A percentile compares a stretch with the other conserved stretches of the same genome.
phyloP scores from a whole-genome alignment of 441 rosid genomes.

The Adansonia rubrostipa region DNA sequence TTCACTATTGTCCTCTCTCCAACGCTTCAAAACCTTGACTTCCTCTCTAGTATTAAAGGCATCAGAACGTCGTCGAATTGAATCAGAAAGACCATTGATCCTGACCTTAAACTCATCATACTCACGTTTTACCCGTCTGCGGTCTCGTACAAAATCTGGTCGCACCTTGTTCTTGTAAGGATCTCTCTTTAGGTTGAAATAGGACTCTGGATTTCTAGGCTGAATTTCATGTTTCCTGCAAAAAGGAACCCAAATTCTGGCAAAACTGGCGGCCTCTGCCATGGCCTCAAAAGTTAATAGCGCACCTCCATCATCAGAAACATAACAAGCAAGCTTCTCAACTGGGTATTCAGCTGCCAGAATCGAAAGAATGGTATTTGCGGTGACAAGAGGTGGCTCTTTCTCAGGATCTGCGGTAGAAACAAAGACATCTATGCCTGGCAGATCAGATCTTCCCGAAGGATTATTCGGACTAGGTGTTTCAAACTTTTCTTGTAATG shows the following conservation, averaged over 20 bases:
- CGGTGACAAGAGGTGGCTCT: constrained; percentile 76
- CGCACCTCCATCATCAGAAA: constrained; percentile 78
- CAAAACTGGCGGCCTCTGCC: constrained; percentile 85
- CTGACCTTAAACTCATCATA: constrained; percentile 77
- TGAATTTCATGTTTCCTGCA: constrained; percentile 66
- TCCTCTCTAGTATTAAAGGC: constrained; percentile 68
- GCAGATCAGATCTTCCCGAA: constrained; percentile 67
- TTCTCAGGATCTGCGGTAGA: constrained; percentile 80
- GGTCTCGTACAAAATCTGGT: constrained; percentile 67
- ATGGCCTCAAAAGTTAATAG: constrained; percentile 78
- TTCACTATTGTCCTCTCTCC: constrained; percentile 49
- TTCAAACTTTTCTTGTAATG: constrained; percentile 62
- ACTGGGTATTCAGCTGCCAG: constrained; percentile 65
- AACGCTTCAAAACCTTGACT: constrained; percentile 57
- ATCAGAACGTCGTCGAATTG: constrained; percentile 68
- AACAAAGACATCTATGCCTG: constrained; percentile 69
- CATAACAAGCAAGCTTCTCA: constrained; percentile 68
- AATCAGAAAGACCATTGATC: constrained; percentile 62
- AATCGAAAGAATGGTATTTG: constrained; percentile 73
- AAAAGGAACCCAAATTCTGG: constrained; percentile 73
- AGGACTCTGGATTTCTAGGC: constrained; percentile 76
- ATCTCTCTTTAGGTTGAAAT: constrained; percentile 66
- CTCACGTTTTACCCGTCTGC: constrained; percentile 62
- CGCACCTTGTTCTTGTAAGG: constrained; percentile 66
- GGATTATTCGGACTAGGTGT: constrained; percentile 47